Percentiles rank a stretch among this genome's conserved stretches.
phyloP scores from a whole-genome alignment of 108 stramenopile genomes.

The Skeletonema costatum region DNA sequence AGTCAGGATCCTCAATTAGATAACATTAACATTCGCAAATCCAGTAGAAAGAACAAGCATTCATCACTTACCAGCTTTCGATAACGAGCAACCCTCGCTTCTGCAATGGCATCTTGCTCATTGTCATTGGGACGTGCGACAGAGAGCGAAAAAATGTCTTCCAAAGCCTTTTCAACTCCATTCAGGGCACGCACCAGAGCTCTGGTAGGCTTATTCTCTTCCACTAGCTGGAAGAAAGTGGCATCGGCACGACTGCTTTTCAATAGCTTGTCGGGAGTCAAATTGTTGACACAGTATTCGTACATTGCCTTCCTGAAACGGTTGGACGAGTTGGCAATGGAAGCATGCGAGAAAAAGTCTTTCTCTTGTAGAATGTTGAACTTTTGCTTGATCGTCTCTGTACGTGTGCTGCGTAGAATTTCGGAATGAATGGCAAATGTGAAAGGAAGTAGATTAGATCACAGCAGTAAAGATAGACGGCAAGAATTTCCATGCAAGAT shows the following conservation, averaged over 20 bases:
- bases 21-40: too few relatives aligned
- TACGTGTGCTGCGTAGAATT: constrained; percentile 7
- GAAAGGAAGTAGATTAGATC: not conserved
- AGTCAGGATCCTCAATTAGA: too few relatives aligned
- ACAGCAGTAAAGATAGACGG: too few relatives aligned
- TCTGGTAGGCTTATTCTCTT: constrained; percentile 23
- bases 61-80: constrained; percentile 28
- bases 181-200: constrained; percentile 32
- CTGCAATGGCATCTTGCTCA: not conserved
- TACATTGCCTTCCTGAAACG: constrained; percentile 33
- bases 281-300: constrained; percentile 37
- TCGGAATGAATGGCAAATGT: not conserved
- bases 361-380: constrained; percentile 35
- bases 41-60: not conserved
- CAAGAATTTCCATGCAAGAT: not conserved
- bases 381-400: constrained; percentile 30
- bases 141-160: constrained; percentile 21
- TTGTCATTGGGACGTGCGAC: constrained; percentile 21
- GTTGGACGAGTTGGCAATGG: constrained; percentile 20
- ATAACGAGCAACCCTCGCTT: constrained; percentile 23
- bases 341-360: constrained; percentile 31
- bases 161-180: constrained; percentile 14
- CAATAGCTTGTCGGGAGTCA: constrained; percentile 17
- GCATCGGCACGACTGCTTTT: constrained; percentile 19
- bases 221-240: constrained; percentile 22